Conservation (phyloP, 1,139 yeast species). For the Hansenula lynferdii region DNA sequence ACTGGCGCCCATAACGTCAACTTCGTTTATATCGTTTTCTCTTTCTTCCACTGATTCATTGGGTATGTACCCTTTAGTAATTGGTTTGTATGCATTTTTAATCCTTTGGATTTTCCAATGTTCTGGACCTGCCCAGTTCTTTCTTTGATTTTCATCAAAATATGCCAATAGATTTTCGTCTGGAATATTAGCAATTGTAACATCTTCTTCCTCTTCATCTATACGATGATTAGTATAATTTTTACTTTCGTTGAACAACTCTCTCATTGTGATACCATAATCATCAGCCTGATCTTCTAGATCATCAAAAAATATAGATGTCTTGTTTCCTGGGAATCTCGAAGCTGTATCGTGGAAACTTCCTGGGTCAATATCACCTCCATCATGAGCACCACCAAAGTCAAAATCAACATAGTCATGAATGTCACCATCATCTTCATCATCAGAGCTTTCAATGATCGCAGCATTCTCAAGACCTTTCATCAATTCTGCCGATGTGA, state of each 20-base stretch:
- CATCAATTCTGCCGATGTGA: constrained; percentile 13
- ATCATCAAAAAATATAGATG: constrained; percentile 26
- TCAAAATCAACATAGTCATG: constrained; percentile 5
- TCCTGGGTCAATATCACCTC: background rate
- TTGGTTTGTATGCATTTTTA: constrained; percentile 25
- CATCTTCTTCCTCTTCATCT: constrained; percentile 6
- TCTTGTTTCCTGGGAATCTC: constrained; percentile 19
- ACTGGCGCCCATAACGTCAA: background rate
- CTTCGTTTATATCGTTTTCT: constrained; percentile 6
- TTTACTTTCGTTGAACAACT: constrained; percentile 20
- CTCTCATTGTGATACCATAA: constrained; percentile 22
- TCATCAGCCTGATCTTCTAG: constrained; percentile 23
- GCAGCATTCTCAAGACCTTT: constrained; percentile 11
- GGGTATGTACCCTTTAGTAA: background rate
- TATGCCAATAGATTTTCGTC: constrained; percentile 72
- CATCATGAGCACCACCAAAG: background rate
- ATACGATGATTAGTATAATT: constrained; percentile 7
- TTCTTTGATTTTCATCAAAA: constrained; percentile 64
- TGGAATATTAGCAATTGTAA: constrained; percentile 30
- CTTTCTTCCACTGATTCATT: constrained; percentile 2
- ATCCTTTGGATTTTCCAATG: constrained; percentile 82
- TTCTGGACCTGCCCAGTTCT: constrained; percentile 89
- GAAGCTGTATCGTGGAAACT: constrained; percentile 10
- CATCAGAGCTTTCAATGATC: constrained; percentile 1
- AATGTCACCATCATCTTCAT: constrained; percentile 2